phyloP scores from a whole-genome alignment of 139 green algal species.

The Volvox africanus region DNA sequence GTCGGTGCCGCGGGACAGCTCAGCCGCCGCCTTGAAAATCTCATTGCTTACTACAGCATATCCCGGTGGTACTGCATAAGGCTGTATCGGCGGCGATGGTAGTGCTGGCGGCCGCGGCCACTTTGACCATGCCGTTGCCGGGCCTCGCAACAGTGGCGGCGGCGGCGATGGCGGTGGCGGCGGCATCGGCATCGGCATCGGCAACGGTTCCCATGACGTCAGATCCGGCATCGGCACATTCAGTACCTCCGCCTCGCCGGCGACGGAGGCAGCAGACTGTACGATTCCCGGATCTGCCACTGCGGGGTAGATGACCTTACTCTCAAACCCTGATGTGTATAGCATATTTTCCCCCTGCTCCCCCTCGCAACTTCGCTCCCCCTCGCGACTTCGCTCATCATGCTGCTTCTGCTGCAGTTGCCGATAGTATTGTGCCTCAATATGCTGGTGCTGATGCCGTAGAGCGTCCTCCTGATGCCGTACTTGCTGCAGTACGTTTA shows the following conservation, averaged over 20 bases:
- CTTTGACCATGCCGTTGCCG: no score
- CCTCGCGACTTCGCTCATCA: neutral
- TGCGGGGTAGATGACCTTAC: neutral
- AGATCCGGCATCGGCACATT: slow-evolving; percentile 31
- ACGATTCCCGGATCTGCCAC: neutral
- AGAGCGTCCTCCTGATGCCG: neutral
- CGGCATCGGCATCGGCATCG: neutral
- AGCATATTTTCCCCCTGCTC: neutral
- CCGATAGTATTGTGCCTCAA: neutral
- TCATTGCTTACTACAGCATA: neutral
- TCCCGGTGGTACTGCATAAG: neutral
- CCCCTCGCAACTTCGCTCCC: neutral
- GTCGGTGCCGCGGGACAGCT: neutral
- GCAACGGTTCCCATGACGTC: slow-evolving; percentile 11
- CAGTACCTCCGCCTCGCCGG: slow-evolving; percentile 15
- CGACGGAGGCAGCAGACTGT: neutral
- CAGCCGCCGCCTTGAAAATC: neutral
- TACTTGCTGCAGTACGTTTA: no score
- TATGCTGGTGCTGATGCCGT: neutral
- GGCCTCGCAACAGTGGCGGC: neutral
- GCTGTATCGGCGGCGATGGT: neutral
- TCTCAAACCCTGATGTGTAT: neutral
- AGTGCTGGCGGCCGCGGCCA: neutral
- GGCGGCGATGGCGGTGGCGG: neutral
- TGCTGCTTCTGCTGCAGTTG: neutral